Evolutionary conservation across 176 grass and related monocot species (phyloP), one percentile per base, ranked within the genome.

Genomic region (Cenchrus purpureus): DNA sequence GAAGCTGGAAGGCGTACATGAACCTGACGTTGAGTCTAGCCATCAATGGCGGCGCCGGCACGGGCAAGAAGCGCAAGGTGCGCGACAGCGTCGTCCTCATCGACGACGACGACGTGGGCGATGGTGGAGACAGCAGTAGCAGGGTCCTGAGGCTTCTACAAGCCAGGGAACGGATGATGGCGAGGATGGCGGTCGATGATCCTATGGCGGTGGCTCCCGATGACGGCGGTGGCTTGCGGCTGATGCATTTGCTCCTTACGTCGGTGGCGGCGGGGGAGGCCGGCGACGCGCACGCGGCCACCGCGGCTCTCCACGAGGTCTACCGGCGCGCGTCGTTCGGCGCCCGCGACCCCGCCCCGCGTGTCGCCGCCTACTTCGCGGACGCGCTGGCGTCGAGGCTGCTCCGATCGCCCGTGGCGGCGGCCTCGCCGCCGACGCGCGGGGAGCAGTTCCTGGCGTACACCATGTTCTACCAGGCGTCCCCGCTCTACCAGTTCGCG

Each of bases 391-490:
- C 91, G 22, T 73, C 89, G 10, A 85, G 82, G 73, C 32, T 91
- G 42, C 37, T 88, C 31, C 52, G 54, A 31, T 13, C 88, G 65
- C 49, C 83, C 32, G 20, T 20, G 45, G 2, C 4, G 10, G 12
- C 44, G 0, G 10, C 82, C 7, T 2, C 54, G 29, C 2, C 32
- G 46, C 2, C 87, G 10, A 50, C 71, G 17, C 59, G 61, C 7
- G 61, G 73, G 29, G 88, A 91, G 54, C 79, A 72, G 82, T 89
- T 98, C 73, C 84, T 86, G 34, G 88, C 91, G 40, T 90, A 90
- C 87, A 95, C 89, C 66, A 90, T 90, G 71, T 87, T 92, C 82
- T 98, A 95, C 83, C 78, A 88, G 84, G 85, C 86, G 66, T 89
- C 91, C 19, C 95, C 91, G 22, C 69, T 88, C 48, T 90, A 86